phyloP scores from a whole-genome alignment of 2,329 filamentous ascomycete genomes.

The Botrytis deweyae region DNA sequence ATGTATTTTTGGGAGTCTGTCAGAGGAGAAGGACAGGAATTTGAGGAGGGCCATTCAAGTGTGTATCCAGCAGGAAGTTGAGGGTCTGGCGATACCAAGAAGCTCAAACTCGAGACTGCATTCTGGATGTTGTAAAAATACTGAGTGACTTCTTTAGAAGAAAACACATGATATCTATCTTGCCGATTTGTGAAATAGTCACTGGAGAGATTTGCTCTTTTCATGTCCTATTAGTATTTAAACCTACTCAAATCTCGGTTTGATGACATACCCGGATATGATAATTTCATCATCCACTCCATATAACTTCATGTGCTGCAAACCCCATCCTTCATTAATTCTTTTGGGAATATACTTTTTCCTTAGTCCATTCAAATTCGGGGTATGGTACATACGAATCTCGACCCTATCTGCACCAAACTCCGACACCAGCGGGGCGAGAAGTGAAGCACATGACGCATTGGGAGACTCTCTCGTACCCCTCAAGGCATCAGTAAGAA shows the following conservation, averaged over 20 bases:
- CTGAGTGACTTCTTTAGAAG: constrained; percentile 72
- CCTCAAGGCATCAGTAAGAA: constrained; percentile 86
- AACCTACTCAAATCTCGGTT: neutral
- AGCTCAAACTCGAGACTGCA: constrained; percentile 77
- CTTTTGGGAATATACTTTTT: constrained; percentile 83
- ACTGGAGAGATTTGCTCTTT: constrained; percentile 77
- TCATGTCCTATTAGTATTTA: neutral
- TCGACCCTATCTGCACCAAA: constrained; percentile 85
- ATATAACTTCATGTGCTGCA: constrained; percentile 99
- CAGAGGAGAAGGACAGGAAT: constrained; percentile 73
- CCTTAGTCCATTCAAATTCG: constrained; percentile 82
- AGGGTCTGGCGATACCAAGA: constrained; percentile 65
- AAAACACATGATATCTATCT: constrained; percentile 91
- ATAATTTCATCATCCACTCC: constrained; percentile 95
- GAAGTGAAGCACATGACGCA: constrained; percentile 81
- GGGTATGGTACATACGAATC: constrained; percentile 96
- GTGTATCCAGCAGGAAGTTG: constrained; percentile 56
- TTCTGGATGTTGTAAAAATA: constrained; percentile 80
- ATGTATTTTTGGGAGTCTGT: constrained; percentile 69
- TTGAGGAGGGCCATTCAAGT: constrained; percentile 71
- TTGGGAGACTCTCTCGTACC: constrained; percentile 88
- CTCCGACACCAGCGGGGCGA: constrained; percentile 78
- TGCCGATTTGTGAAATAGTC: constrained; percentile 98
- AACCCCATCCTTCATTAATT: constrained; percentile 96
- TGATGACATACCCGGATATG: constrained; percentile 70